phyloP scores from a whole-genome alignment of 441 rosid genomes.

The Corymbia calophylla region DNA sequence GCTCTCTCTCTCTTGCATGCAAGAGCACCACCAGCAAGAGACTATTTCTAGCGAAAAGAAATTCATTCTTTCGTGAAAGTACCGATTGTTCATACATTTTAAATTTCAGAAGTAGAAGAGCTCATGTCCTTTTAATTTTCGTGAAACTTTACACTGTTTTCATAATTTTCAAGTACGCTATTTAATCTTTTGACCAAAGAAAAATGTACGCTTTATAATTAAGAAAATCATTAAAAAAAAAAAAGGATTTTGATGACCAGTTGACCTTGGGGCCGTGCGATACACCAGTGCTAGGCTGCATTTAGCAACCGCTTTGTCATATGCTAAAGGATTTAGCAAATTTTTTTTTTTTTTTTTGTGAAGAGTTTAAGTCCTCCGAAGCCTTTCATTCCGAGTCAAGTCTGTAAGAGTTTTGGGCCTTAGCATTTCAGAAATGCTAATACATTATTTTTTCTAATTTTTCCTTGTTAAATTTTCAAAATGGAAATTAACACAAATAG shows the following conservation, averaged over 20 bases:
- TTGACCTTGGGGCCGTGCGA: background rate
- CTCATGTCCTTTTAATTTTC: background rate
- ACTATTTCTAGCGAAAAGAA: background rate
- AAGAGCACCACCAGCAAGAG: background rate
- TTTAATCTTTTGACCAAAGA: no score
- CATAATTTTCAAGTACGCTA: background rate
- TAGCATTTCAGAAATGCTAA: background rate
- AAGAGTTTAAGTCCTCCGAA: background rate
- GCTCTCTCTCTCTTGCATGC: background rate
- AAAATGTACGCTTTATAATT: background rate
- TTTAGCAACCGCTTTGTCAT: background rate
- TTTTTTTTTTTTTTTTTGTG: background rate
- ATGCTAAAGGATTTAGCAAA: background rate
- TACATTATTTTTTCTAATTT: background rate
- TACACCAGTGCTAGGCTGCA: background rate
- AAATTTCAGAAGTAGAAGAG: background rate
- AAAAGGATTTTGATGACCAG: no score
- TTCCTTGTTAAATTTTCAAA: background rate
- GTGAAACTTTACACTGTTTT: background rate
- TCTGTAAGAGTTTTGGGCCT: background rate
- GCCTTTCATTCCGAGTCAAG: background rate
- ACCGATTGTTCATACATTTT: background rate
- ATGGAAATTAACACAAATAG: no score
- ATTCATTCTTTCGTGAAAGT: background rate
- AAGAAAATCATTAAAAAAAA: background rate